Base-by-base conservation (phyloP, 2,329 filamentous ascomycete genomes). In the Aspergillus sp. region DNA sequence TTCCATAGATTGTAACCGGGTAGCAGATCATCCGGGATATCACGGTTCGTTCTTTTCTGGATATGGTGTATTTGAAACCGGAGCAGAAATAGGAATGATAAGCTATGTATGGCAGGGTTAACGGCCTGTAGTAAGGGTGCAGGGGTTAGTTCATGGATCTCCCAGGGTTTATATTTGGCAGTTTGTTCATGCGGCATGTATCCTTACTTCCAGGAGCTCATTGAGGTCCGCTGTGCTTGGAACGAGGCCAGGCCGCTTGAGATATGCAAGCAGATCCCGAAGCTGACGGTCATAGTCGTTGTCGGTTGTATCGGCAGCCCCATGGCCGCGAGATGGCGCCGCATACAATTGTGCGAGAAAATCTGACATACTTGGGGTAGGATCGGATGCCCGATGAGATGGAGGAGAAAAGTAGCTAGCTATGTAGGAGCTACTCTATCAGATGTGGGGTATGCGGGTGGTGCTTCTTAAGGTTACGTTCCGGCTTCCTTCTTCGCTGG, bases 51-150 rank as follows among this genome's bases (percentile, higher is more conserved):
- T 55, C 68, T 70, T 64, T 75, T 70, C 65, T 75, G 68, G 33
- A 67, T 35, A 43, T 60, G 70, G 40, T 75, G 69, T 56, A 85
- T 77, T 60, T 81, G 79, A 33, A 78, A 75, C 47, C 78, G 70
- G 39, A 89, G 76, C 47, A 83, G 75, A 60, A 78, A 80, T 50
- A 86, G 73, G 70, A 87, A 89, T 8, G 83, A 77, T 60, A 88
- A 78, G 17, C 83, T 82, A 68, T 89, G 84, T 40, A 78, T 70
- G 7, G 79, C 71, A 19, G 87, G 85, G 64, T 87, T 78, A 57
- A 87, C 64, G 37, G 64, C 57, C 68, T 73, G 40, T 19, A 62
- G 17, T 27, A 41, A n/a, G 15, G 63, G 31, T 5, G 24, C 49
- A 44, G 45, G 37, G 37, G 50, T 54, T 39, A 52, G 44, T 23